Evolutionary conservation across 352 stramenopile genomes (phyloP).

Genomic region (Globisporangium ultimum): DNA sequence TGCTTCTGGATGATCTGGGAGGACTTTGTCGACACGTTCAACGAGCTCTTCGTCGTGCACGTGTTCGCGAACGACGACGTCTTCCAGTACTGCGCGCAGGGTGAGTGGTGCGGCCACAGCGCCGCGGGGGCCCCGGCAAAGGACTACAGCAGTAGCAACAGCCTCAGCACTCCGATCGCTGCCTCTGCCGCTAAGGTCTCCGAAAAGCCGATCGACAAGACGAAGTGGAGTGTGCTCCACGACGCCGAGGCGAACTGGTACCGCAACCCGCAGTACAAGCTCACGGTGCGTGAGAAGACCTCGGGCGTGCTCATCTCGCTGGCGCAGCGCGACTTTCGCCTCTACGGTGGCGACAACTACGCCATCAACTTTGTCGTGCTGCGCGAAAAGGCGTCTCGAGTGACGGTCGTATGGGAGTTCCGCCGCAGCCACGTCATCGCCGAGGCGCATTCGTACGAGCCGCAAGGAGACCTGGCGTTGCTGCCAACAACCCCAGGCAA

Average conservation of each 20-base stretch:
- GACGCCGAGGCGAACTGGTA: constrained; percentile 89
- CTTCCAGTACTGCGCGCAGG: constrained; percentile 56
- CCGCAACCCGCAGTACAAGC: constrained; percentile 89
- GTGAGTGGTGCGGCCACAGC: constrained; percentile 41
- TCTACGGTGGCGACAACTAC: constrained; percentile 83
- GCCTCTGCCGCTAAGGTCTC: no score
- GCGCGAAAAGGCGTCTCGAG: constrained; percentile 53
- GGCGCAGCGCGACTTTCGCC: constrained; percentile 77
- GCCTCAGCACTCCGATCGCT: constrained; percentile 1
- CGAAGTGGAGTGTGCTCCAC: constrained; percentile 54
- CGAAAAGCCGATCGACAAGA: constrained; percentile 48
- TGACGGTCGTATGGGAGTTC: constrained; percentile 73
- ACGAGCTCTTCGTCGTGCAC: constrained; percentile 61
- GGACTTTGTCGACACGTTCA: constrained; percentile 71
- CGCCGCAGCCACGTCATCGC: constrained; percentile 54
- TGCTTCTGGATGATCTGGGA: constrained; percentile 86
- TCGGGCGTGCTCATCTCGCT: constrained; percentile 71
- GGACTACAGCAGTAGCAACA: constrained; percentile 3
- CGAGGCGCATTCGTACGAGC: constrained; percentile 64
- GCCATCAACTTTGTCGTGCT: constrained; percentile 87
- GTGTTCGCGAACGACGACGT: constrained; percentile 29
- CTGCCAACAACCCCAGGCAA: neutral
- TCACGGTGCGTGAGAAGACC: constrained; percentile 40
- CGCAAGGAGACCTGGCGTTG: neutral
- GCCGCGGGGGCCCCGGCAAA: constrained; percentile 31